Conservation (phyloP, 768 basidiomycete genomes). For the Boletus speciosus region DNA sequence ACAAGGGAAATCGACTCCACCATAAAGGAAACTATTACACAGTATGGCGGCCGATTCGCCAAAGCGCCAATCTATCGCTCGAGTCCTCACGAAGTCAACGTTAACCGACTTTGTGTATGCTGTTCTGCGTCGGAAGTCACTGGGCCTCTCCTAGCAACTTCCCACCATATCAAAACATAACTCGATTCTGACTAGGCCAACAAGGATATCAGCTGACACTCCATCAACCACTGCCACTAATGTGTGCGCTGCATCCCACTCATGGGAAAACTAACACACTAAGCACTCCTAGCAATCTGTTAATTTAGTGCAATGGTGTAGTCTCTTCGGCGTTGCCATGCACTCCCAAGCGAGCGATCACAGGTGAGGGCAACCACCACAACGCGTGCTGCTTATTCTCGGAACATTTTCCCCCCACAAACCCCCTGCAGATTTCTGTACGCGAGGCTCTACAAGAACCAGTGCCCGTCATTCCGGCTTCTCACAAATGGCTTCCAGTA, state of each 20-base stretch:
- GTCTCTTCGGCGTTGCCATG: not conserved
- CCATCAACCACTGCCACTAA: not conserved
- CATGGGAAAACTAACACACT: not conserved
- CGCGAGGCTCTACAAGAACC: not conserved
- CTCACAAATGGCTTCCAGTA: not conserved
- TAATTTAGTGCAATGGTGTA: too few relatives aligned
- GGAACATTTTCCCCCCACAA: not conserved
- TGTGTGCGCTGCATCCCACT: not conserved
- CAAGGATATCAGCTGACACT: not conserved
- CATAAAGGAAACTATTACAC: not conserved
- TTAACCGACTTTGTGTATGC: not conserved
- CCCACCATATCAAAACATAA: not conserved
- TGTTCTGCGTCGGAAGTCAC: not conserved
- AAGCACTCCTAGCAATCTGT: not conserved
- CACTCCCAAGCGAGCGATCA: not conserved
- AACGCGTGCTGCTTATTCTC: not conserved
- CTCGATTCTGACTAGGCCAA: not conserved
- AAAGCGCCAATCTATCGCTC: not conserved
- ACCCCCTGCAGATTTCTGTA: not conserved
- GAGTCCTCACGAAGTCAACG: not conserved
- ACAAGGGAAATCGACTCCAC: not conserved
- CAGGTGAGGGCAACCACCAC: not conserved
- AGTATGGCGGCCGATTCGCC: not conserved
- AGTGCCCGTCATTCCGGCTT: too few relatives aligned
- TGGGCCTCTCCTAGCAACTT: not conserved